Base-by-base conservation (phyloP, 2,329 filamentous ascomycete species). In the Chrysosporium keratinophilum region DNA sequence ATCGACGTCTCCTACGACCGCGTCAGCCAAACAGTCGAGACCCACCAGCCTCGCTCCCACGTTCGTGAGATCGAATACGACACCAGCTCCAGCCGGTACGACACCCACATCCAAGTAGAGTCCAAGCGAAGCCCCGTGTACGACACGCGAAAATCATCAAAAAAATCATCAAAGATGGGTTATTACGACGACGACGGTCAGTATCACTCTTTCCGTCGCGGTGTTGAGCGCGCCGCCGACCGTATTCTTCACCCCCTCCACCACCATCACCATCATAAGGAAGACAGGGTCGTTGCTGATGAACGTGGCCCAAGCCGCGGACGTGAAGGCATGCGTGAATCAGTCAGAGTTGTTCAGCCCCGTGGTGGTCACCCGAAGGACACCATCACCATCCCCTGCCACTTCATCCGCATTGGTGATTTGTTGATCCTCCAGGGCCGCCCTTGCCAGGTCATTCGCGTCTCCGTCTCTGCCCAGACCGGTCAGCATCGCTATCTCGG, bases 401-500 rank as follows among this genome's bases (percentile, higher is more conserved):
- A 98, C 83, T 94, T 97, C 81, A 91, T 98, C 78, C 93, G 93
- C 78, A 87, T 97, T 67, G 93, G 93, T 74, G 93, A 98, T 76
- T 87, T 98, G 76, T 77, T 98, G 76, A 94, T 97, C 78, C 88
- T 98, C 63, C 93, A 98, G 82, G 91, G 91, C 73, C 91, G 93
- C 66, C 90, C 93, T 68, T 97, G 89, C 87, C 93, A 98, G 83
- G 91, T 98, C 74, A 98, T 98, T 80, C 91, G 91, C 73, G 96
- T 98, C 84, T 95, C 89, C 64, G 95, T 90, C 76, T 97, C 91
- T 55, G 81, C 88, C 63, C 91, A 95, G 78, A 98, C 93, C 59
- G 93, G 93, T 73, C 93, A 98, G 83, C 91, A 98, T 85, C 88
- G 93, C 72, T 98, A 97, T 83, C 87, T 98, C 60, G 93, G 93